Evolutionary conservation across 768 basidiomycete genomes (phyloP).

Genomic region (Xerocomellus intermedius): DNA sequence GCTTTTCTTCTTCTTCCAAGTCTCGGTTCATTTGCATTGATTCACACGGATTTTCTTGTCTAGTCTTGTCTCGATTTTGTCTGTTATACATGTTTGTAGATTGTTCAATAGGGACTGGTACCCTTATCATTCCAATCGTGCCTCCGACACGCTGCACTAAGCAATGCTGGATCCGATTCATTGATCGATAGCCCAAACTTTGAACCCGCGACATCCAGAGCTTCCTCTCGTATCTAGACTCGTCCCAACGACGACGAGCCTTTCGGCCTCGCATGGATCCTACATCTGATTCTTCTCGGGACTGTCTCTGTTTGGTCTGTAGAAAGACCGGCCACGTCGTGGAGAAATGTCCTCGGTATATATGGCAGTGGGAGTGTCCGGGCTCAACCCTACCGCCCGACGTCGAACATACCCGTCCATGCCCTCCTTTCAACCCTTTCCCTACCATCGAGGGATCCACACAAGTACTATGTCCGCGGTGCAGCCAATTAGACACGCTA

Average conservation of each 20-base stretch:
- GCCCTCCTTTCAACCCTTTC: neutral
- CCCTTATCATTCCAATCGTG: slow-evolving; percentile 8
- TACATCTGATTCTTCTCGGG: neutral
- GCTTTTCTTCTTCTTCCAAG: neutral
- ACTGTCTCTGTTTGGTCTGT: slow-evolving; percentile 14
- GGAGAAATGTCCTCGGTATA: neutral
- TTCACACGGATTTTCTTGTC: slow-evolving; percentile 18
- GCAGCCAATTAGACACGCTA: neutral
- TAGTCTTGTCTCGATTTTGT: slow-evolving; percentile 9
- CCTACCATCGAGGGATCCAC: neutral
- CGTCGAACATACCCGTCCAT: neutral
- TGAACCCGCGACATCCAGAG: neutral
- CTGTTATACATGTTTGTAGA: slow-evolving; percentile 17
- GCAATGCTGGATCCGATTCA: neutral
- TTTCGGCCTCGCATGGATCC: neutral
- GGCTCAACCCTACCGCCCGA: neutral
- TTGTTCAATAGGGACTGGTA: slow-evolving; percentile 23
- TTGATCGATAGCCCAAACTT: neutral
- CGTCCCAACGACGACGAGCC: neutral
- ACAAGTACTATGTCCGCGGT: slow-evolving; percentile 1
- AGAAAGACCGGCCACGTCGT: slow-evolving; percentile 9
- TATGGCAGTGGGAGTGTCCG: neutral
- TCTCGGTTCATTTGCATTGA: slow-evolving; percentile 19
- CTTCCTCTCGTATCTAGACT: neutral
- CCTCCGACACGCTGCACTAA: neutral